A percentile compares a stretch with the other conserved stretches of the same genome.
Evolutionary conservation across 805 yeast genomes (phyloP).

Genomic region (Metschnikowia drakensbergensis): DNA sequence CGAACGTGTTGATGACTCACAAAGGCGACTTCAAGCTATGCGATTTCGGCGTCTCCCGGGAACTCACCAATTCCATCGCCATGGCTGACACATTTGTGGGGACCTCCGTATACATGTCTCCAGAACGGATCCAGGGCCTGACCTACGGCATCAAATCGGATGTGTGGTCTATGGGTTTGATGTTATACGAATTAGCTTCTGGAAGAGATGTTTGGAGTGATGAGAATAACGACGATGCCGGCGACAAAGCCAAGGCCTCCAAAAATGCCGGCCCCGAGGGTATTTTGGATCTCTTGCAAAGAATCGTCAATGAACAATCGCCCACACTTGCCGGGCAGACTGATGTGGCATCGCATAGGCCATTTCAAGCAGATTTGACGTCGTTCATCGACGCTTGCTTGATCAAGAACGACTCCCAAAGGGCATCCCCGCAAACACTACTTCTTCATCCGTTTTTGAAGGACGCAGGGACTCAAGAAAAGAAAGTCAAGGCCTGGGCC

Average conservation of each 20-base stretch:
- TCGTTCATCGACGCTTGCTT: constrained; percentile 72
- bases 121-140: constrained; percentile 95
- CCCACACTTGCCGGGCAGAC: constrained; percentile 53
- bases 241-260: constrained; percentile 20
- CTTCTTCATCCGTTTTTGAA: constrained; percentile 36
- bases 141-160: constrained; percentile 93
- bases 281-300: constrained; percentile 81
- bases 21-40: constrained; percentile 86
- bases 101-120: constrained; percentile 94
- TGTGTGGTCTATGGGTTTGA: constrained; percentile 93
- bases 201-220: constrained; percentile 79
- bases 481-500: constrained; percentile 40
- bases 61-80: constrained; percentile 78
- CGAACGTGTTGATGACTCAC: constrained; percentile 84
- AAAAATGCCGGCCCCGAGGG: constrained; percentile 59
- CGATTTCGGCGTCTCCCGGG: constrained; percentile 95
- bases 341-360: constrained; percentile 24
- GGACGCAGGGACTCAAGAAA: constrained; percentile 32
- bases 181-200: constrained; percentile 82
- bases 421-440: constrained; percentile 74
- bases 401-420: constrained; percentile 57
- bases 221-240: constrained; percentile 25
- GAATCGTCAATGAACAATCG: constrained; percentile 90
- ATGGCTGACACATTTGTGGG: constrained; percentile 97
- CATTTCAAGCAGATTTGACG: constrained; percentile 49